Evolutionary conservation across 2,329 filamentous ascomycete genomes (phyloP), one percentile per base, ranked within the genome.

Genomic region (Epichloe sibirici): DNA sequence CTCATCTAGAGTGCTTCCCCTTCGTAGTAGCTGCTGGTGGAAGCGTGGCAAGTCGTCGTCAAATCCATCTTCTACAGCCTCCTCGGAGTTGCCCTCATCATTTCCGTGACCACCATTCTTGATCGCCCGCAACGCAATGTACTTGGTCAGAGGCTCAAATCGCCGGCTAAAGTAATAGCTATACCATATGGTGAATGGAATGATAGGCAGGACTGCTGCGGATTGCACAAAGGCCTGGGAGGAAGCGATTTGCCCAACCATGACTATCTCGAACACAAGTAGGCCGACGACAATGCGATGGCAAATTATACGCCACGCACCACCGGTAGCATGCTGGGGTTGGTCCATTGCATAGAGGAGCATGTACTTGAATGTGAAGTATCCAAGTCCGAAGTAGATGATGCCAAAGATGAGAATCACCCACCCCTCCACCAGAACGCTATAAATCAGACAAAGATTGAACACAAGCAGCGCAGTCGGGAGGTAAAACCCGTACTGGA

Each of bases 311-410:
- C 87, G 85, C 93, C 93, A 98, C 4, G 90, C 90, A 56, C 86
- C 83, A 21, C 94, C 94, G 0, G 91, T 97, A 15, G 90, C 89
- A 65, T 95, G 90, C 63, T 94, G 89, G 15, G 89, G 87, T 66
- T 97, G 91, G 62, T 97, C 90, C 93, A 98, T 98, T 35, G 93
- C 90, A 67, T 98, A 98, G 4, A 98, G 76, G 4, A 98, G 75
- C 72, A 98, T 94, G 69, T 98, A 98, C 67, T 96, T 96, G 78
- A 95, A 94, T 35, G 88, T 87, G 64, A 91, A 91, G 66, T 88
- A 86, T 21, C 90, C 90, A 13, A 95, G 78, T 21, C 80, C 65
- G 61, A 94, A 95, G 68, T 94, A 98, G 12, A 88, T 73, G 48
- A 91, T 72, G 3, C 93, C 93, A 48, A 91, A 83, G 9, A 90